phyloP scores from a whole-genome alignment of 768 basidiomycete species.

The Gloeostereum incarnatum region DNA sequence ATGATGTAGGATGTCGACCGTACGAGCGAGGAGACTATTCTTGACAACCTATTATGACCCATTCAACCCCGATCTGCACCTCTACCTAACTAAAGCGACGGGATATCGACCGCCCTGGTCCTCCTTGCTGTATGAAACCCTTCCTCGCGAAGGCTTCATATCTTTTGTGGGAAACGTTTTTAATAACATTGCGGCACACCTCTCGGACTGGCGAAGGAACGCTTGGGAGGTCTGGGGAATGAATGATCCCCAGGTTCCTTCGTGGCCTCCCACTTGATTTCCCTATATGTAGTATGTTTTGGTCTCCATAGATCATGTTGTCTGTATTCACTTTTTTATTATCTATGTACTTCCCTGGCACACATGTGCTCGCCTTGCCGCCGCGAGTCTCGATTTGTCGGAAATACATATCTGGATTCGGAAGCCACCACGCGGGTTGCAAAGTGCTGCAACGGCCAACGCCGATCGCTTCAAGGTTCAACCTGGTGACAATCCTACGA shows the following conservation, averaged over 20 bases:
- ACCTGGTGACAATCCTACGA: too few relatives aligned
- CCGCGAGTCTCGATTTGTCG: too few relatives aligned
- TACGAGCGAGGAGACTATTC: conserved; percentile 46
- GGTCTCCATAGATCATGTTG: too few relatives aligned
- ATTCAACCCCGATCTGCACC: conserved; percentile 62
- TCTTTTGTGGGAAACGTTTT: conserved; percentile 26
- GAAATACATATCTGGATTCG: neutral
- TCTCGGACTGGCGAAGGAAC: conserved; percentile 25
- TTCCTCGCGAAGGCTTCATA: conserved; percentile 31
- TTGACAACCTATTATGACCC: conserved; percentile 74
- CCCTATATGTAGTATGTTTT: too few relatives aligned
- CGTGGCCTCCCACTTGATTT: conserved; percentile 28
- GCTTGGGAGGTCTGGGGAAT: conserved; percentile 37
- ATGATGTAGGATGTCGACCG: conserved; percentile 40
- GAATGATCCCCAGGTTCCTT: conserved; percentile 15
- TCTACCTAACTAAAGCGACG: conserved; percentile 33
- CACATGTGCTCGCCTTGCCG: too few relatives aligned
- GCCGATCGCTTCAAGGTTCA: neutral
- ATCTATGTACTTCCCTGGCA: conserved; percentile 6
- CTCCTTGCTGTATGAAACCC: conserved; percentile 25
- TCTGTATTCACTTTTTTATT: conserved; percentile 9
- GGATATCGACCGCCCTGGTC: conserved; percentile 25
- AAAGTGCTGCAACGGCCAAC: neutral
- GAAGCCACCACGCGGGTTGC: neutral
- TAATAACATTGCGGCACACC: conserved; percentile 22